phyloP scores from a whole-genome alignment of 768 basidiomycete species.

The Postia placenta region DNA sequence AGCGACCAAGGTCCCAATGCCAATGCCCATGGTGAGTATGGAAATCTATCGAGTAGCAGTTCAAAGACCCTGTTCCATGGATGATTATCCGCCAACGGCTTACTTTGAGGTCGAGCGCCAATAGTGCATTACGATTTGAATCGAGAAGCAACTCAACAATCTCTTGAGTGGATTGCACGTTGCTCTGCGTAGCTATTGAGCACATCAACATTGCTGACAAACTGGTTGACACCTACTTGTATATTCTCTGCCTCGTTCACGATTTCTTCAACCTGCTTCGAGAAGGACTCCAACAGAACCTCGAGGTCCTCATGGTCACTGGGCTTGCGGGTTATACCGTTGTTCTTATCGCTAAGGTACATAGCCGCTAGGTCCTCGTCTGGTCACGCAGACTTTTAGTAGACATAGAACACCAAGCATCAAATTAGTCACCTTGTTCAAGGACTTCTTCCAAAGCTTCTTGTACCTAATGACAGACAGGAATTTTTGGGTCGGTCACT shows the following conservation, averaged over 20 bases:
- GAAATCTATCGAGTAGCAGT: constrained; percentile 50
- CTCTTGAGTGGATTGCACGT: constrained; percentile 96
- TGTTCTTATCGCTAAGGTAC: constrained; percentile 88
- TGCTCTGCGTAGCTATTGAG: constrained; percentile 45
- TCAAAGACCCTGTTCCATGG: neutral
- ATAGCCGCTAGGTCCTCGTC: constrained; percentile 94
- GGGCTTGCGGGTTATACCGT: constrained; percentile 47
- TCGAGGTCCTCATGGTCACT: constrained; percentile 93
- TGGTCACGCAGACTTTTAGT: constrained; percentile 23
- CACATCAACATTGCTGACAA: neutral
- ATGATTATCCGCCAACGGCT: constrained; percentile 6
- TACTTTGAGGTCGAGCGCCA: constrained; percentile 88
- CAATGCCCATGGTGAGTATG: constrained; percentile 92
- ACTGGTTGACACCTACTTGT: constrained; percentile 42
- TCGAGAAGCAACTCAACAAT: constrained; percentile 96
- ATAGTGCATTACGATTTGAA: constrained; percentile 87
- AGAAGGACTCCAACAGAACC: constrained; percentile 87
- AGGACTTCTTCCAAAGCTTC: constrained; percentile 89
- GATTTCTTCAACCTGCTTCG: constrained; percentile 95
- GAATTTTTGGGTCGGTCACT: neutral
- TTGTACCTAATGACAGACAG: constrained; percentile 52
- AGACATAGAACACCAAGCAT: neutral
- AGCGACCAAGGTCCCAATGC: constrained; percentile 82
- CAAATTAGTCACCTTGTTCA: constrained; percentile 57
- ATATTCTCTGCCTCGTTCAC: constrained; percentile 89